Percentiles rank a stretch among this genome's conserved stretches.
These are phyloP conservation scores for Acanthamoeba comandoni DNA, from an alignment of 208 protist genomes.

Conservation along the genomic window DNA sequence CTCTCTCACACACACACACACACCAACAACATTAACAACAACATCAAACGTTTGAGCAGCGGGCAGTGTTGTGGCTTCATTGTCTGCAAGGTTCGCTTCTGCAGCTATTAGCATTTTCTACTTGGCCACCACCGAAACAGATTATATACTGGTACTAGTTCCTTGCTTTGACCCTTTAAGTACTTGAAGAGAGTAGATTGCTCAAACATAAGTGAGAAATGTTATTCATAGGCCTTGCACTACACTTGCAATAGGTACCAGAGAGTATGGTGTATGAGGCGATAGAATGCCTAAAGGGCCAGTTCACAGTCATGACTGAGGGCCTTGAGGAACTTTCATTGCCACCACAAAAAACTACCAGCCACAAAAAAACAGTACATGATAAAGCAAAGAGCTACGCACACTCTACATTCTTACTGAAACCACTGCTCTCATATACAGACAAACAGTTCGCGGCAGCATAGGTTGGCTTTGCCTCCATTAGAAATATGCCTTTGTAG, in stretches of 20 bases:
- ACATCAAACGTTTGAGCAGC: background rate
- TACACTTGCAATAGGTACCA: conserved; percentile 24
- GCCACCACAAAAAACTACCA: background rate
- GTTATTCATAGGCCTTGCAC: background rate
- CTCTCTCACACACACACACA: no score
- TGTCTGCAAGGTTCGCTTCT: conserved; percentile 31
- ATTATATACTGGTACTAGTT: conserved; percentile 36
- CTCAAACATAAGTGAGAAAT: background rate
- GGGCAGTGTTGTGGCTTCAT: background rate
- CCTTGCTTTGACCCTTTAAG: background rate
- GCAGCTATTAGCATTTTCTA: conserved; percentile 72
- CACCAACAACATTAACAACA: no score
- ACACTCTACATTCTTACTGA: conserved; percentile 5
- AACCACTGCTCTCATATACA: background rate
- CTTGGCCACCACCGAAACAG: conserved; percentile 37
- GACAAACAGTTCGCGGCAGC: background rate
- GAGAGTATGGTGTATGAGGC: conserved; percentile 36
- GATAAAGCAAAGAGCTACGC: background rate
- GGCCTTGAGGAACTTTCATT: conserved; percentile 24
- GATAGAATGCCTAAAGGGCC: conserved; percentile 17
- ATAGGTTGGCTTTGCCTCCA: conserved; percentile 37
- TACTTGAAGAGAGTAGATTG: background rate
- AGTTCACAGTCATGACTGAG: conserved; percentile 65
- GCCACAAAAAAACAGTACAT: background rate
- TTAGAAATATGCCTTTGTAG: conserved; percentile 33